Base-by-base conservation (phyloP, 2,329 filamentous ascomycete genomes). In the Helicocarpus griseus region DNA sequence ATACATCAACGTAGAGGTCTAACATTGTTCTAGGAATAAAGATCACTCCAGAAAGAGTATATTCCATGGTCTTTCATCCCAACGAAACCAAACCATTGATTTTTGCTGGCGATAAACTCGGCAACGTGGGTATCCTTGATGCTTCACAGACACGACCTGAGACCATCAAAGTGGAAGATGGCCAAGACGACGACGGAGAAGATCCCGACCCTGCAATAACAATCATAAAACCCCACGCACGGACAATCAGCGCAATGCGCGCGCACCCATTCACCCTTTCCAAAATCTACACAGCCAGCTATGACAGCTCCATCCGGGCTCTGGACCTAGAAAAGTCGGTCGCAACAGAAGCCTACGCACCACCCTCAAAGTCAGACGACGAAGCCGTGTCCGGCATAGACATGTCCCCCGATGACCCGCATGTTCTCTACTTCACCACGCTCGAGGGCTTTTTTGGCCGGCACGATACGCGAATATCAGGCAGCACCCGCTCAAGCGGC, bases 101-200 rank as follows among this genome's bases (percentile, higher is more conserved):
- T 1, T 94, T 98, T 64, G 91, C 91, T 0, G 91, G 91, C 9
- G 93, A 98, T 62, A 98, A 98, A 65, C 79, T 94, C 57, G 91
- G 93, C 1, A 87, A 89, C 22, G 76, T 97, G 53, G 93, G 93
- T 0, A 81, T 98, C 1, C 91, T 96, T 50, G 91, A 98, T 63
- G 89, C 85, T 1, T 90, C 87, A 0, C 89, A 94, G 58, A 78
- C 79, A 2, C 72, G 73, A 64, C 2, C 63, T 77, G 44, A 65
- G 73, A 57, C 66, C 75, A 58, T 71, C 76, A n/a, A 72, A 77
- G 40, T 24, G 56, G 58, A 63, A n/a, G 83, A 86, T 3, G 83
- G 87, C 26, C 85, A 87, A 7, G 79, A 81, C 26, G 79, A 80
- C 36, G 85, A 87, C 1, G 76, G 76, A 1, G 79, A 85, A 0